phyloP scores from a whole-genome alignment of 2,329 filamentous ascomycete genomes.

The Ramularia endophylla region DNA sequence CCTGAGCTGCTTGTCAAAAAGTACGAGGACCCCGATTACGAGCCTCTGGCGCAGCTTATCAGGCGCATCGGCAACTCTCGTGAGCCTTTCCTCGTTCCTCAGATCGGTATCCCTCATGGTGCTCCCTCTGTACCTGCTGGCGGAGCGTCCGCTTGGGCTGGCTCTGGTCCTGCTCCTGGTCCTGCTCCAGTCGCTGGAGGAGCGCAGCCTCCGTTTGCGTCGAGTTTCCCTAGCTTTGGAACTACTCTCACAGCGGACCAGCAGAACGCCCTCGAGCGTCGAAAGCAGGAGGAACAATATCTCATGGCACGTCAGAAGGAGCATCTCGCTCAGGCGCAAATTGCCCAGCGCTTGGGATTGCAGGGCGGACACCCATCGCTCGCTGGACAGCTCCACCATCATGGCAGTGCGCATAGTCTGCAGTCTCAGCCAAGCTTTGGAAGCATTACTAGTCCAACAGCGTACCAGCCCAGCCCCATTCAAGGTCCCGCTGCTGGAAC shows the following conservation, averaged over 20 bases:
- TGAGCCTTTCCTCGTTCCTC: constrained; percentile 94
- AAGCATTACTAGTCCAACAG: constrained; percentile 75
- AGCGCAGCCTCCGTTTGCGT: constrained; percentile 76
- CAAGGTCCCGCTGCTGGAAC: constrained; percentile 34
- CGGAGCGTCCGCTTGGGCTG: constrained; percentile 39
- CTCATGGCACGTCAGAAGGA: constrained; percentile 95
- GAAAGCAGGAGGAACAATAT: constrained; percentile 98
- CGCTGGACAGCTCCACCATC: constrained; percentile 69
- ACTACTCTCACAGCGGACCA: constrained; percentile 95
- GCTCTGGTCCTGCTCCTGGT: constrained; percentile 15
- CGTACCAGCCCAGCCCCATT: constrained; percentile 57
- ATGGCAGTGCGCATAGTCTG: constrained; percentile 89
- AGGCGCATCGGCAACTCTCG: constrained; percentile 93
- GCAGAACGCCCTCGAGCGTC: constrained; percentile 91
- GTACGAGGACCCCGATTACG: constrained; percentile 86
- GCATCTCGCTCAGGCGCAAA: constrained; percentile 79
- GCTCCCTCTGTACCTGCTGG: constrained; percentile 50
- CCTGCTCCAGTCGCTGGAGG: constrained; percentile 31
- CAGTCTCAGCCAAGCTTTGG: constrained; percentile 97
- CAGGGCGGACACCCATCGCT: constrained; percentile 45
- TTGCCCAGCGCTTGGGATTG: constrained; percentile 66
- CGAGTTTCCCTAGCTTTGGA: constrained; percentile 91
- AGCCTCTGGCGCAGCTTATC: constrained; percentile 90
- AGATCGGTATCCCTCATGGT: constrained; percentile 92
- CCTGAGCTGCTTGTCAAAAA: constrained; percentile 93